These are phyloP conservation scores for Neonothopanus nambi DNA, from an alignment of 1,284 basidiomycete species.

Conservation along the genomic window DNA sequence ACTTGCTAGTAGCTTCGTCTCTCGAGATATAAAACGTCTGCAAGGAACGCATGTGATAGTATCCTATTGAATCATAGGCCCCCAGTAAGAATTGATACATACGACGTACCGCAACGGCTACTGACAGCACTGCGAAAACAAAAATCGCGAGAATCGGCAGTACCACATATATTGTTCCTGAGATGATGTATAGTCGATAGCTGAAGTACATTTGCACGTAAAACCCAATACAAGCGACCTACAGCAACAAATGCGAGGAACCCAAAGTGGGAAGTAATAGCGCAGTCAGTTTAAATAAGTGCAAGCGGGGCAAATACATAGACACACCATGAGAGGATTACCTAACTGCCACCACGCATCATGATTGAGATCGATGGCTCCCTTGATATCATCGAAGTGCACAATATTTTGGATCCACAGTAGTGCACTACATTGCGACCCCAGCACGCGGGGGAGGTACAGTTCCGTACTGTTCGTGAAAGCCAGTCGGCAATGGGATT, in stretches of 20 bases:
- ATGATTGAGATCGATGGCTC: conserved; percentile 31
- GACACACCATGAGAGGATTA: conserved; percentile 4
- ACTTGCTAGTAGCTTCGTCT: conserved; percentile 23
- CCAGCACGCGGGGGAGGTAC: too few species aligned
- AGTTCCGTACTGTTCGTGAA: too few species aligned
- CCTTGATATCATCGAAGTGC: conserved; percentile 29
- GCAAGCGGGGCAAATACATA: too few species aligned
- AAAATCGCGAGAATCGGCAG: conserved; percentile 27
- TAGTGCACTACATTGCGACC: conserved; percentile 29
- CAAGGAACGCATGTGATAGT: not conserved
- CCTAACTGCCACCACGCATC: conserved; percentile 33
- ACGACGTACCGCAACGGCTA: conserved; percentile 28
- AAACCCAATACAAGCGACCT: conserved; percentile 32
- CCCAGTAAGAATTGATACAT: conserved; percentile 10
- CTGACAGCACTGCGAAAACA: conserved; percentile 27
- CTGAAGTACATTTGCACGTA: conserved; percentile 34
- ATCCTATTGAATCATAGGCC: not conserved
- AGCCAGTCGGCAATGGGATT: not conserved
- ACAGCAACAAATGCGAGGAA: not conserved
- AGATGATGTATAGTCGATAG: conserved; percentile 29
- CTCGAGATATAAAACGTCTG: conserved; percentile 24
- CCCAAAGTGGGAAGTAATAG: too few species aligned
- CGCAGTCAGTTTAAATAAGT: too few species aligned
- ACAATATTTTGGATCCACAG: conserved; percentile 33
- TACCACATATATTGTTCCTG: conserved; percentile 23